phyloP scores from a whole-genome alignment of 345 rosid genomes.

The Bruguiera sexangula region DNA sequence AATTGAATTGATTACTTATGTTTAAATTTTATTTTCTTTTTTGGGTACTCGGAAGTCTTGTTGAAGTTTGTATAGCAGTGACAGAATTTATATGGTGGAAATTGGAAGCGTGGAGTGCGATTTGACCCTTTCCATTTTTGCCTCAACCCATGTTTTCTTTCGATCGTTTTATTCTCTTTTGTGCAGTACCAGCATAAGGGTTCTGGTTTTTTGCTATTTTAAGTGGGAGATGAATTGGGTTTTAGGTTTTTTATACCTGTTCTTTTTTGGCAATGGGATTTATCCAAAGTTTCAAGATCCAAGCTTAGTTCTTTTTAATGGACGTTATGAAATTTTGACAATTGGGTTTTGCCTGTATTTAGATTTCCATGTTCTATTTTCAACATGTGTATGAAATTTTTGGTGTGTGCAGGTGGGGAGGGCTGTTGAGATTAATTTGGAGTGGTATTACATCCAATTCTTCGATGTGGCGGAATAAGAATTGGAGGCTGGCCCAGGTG shows the following conservation, averaged over 20 bases:
- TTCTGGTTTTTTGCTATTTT: constrained; percentile 1
- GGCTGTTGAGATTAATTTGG: constrained; percentile 17
- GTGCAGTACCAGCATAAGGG: constrained; percentile 4
- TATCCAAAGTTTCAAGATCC: background rate
- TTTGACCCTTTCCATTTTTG: constrained; percentile 21
- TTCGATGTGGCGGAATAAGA: constrained; percentile 41
- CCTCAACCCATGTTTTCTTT: background rate
- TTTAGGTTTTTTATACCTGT: constrained; percentile 6
- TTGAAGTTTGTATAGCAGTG: background rate
- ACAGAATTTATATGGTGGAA: background rate
- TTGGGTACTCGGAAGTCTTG: background rate
- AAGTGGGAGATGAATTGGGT: constrained; percentile 14
- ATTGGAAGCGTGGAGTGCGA: constrained; percentile 20
- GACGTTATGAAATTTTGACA: background rate
- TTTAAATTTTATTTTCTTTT: background rate
- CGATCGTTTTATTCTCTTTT: constrained; percentile 10
- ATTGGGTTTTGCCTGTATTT: background rate
- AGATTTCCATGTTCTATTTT: constrained; percentile 6
- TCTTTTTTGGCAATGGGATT: background rate
- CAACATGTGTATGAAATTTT: background rate
- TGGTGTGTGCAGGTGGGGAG: constrained; percentile 25
- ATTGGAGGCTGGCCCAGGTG: constrained; percentile 38
- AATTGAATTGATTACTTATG: constrained; percentile 17
- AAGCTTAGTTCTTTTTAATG: background rate
- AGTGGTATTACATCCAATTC: constrained; percentile 36